These are phyloP conservation scores for Pugionium cornutum DNA, from an alignment of 345 rosid genomes.

Conservation along the genomic window DNA sequence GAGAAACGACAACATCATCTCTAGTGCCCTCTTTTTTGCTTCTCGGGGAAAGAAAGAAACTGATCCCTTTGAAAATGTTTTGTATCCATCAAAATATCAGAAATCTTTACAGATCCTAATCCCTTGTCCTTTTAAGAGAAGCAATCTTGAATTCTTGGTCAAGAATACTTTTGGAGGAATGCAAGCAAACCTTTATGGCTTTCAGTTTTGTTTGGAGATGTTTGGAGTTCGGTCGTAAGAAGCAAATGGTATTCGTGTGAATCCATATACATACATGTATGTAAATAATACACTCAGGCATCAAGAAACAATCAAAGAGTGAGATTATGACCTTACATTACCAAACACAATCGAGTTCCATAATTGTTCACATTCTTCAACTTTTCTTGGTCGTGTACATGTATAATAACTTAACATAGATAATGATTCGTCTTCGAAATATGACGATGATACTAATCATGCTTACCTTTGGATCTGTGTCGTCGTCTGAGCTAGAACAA, in stretches of 20 bases:
- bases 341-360: conserved; percentile 6
- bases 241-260: background rate
- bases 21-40: background rate
- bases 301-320: conserved; percentile 9
- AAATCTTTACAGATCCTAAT: background rate
- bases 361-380: conserved; percentile 5
- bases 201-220: background rate
- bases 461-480: conserved; percentile 31
- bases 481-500: conserved; percentile 34
- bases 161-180: background rate
- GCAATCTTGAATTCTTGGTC: background rate
- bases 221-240: background rate
- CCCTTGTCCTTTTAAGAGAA: background rate
- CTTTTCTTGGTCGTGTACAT: background rate
- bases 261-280: background rate
- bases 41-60: background rate
- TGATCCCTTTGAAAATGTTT: background rate
- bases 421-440: background rate
- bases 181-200: background rate
- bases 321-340: conserved; percentile 1
- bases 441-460: conserved; percentile 7
- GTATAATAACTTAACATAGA: conserved; percentile 2
- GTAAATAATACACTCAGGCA: conserved; percentile 21
- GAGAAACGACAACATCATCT: conserved; percentile 47
- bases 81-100: conserved; percentile 21